Conservation (phyloP, 352 stramenopile genomes). For the Vaucheria bursata region DNA sequence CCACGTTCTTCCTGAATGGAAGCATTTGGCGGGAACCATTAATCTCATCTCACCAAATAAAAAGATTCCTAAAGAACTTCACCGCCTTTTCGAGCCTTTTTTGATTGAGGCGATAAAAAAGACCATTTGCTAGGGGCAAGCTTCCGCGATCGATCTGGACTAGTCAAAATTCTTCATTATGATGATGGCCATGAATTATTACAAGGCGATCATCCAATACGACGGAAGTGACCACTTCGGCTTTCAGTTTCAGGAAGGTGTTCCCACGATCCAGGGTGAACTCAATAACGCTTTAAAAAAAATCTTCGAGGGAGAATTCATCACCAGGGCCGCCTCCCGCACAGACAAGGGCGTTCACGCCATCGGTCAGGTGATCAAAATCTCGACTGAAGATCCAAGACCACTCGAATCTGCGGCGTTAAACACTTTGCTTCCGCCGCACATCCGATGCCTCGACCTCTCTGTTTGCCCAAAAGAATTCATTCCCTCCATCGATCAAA, state of each 20-base stretch:
- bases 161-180: background rate
- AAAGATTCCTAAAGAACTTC: no score
- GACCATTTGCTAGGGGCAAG: no score
- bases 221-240: background rate
- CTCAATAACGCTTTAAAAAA: background rate
- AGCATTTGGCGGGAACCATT: no score
- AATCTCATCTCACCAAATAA: no score
- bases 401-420: background rate
- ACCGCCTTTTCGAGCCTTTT: no score
- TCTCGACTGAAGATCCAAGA: background rate
- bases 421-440: background rate
- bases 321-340: background rate
- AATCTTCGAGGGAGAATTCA: background rate
- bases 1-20: no score
- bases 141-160: no score
- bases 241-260: background rate
- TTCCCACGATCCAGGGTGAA: background rate
- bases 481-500: background rate
- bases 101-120: no score
- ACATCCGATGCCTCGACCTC: background rate
- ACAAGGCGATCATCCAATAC: constrained; percentile 2
- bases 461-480: background rate
- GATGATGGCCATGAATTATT: background rate
- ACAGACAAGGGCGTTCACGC: background rate
- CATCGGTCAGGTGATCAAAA: background rate